phyloP scores from a whole-genome alignment of 2,329 filamentous ascomycete genomes.

The Basipetospora chlamydospora region DNA sequence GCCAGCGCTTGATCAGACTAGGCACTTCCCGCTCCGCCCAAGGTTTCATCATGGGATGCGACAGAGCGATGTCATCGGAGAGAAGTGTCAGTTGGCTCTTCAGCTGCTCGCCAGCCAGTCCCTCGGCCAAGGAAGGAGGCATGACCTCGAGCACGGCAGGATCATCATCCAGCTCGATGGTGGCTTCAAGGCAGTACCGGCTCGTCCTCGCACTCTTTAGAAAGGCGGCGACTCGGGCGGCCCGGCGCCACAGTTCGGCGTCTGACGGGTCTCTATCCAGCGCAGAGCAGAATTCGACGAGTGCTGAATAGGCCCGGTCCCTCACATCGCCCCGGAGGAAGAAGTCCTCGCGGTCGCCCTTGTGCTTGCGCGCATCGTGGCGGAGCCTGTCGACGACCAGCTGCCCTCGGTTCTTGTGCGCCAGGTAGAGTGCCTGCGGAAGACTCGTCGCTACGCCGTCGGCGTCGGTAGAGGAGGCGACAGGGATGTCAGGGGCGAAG shows the following conservation, averaged over 20 bases:
- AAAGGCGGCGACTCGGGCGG: conserved; percentile 42
- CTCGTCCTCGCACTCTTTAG: conserved; percentile 41
- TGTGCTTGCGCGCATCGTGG: conserved; percentile 25
- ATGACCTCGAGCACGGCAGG: conserved; percentile 47
- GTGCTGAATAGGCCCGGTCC: conserved; percentile 26
- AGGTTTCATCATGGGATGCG: conserved; percentile 45
- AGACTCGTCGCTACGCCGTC: conserved; percentile 69
- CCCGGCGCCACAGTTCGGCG: conserved; percentile 49
- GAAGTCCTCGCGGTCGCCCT: conserved; percentile 14
- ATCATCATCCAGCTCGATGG: conserved; percentile 53
- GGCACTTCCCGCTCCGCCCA: conserved; percentile 39
- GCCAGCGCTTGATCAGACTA: conserved; percentile 31
- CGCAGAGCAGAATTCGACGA: conserved; percentile 43
- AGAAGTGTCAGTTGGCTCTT: conserved; percentile 39
- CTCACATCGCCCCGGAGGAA: conserved; percentile 23
- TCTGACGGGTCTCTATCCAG: conserved; percentile 53
- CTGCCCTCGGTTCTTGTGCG: conserved; percentile 91
- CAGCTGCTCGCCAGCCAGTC: conserved; percentile 46
- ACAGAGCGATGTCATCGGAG: conserved; percentile 39
- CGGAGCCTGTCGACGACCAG: conserved; percentile 68
- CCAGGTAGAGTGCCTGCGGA: conserved; percentile 79
- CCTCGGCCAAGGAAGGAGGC: conserved; percentile 48
- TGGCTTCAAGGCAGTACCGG: conserved; percentile 50
- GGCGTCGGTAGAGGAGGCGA: conserved; percentile 35
- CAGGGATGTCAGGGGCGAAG: conserved; percentile 4